phyloP scores from a whole-genome alignment of 495 filamentous ascomycete species.

The Usnea hakonensis region DNA sequence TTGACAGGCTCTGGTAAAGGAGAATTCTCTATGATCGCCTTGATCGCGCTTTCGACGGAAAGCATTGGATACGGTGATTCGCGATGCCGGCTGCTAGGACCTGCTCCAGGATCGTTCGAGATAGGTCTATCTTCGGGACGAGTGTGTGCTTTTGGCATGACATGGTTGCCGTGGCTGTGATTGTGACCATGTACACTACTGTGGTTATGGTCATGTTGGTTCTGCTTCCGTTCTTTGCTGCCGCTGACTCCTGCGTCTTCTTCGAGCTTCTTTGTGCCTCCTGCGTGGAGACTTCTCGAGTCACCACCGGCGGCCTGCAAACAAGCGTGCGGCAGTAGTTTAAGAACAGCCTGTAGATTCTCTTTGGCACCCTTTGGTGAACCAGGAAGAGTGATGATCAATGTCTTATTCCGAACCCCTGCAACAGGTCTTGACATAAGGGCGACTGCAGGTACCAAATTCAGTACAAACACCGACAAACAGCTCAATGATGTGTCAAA shows the following conservation, averaged over 20 bases:
- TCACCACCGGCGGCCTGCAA: slow-evolving; percentile 75
- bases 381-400: slow-evolving; percentile 87
- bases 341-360: slow-evolving; percentile 87
- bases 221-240: slow-evolving; percentile 30
- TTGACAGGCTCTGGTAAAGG: slow-evolving; percentile 49
- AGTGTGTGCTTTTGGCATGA: slow-evolving; percentile 64
- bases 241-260: slow-evolving; percentile 62
- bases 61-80: slow-evolving; percentile 90
- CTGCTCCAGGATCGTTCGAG: slow-evolving; percentile 77
- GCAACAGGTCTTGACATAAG: slow-evolving; percentile 95
- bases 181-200: slow-evolving; percentile 50
- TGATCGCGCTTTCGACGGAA: slow-evolving; percentile 70
- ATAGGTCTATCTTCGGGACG: slow-evolving; percentile 47
- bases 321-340: slow-evolving; percentile 87
- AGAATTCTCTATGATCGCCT: slow-evolving; percentile 62
- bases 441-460: slow-evolving; percentile 54
- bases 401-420: slow-evolving; percentile 70
- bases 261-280: slow-evolving; percentile 78
- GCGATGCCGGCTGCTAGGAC: slow-evolving; percentile 68
- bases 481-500: neutral
- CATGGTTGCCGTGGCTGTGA: slow-evolving; percentile 44
- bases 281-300: slow-evolving; percentile 71
- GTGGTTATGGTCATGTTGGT: slow-evolving; percentile 47
- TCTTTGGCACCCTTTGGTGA: slow-evolving; percentile 96
- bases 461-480: slow-evolving; percentile 18